These are phyloP conservation scores for Penicillium coprophilum DNA, from an alignment of 495 filamentous ascomycete genomes.

Conservation along the genomic window DNA sequence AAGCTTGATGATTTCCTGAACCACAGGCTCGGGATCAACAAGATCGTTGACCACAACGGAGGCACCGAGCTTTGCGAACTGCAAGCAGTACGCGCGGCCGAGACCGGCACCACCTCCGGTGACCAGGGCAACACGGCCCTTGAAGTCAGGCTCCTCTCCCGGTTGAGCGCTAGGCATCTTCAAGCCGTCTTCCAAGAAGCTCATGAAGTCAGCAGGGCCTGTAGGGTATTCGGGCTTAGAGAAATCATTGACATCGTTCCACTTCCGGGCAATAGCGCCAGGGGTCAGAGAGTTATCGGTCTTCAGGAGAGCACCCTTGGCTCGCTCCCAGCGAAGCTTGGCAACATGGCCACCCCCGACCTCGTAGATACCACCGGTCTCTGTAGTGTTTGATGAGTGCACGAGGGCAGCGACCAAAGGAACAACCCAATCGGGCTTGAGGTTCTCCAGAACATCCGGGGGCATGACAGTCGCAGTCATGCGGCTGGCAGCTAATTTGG, in stretches of 20 bases:
- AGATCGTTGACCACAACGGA: constrained; percentile 94
- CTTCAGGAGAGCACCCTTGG: constrained; percentile 87
- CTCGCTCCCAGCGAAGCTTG: constrained; percentile 93
- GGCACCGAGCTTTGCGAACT: constrained; percentile 87
- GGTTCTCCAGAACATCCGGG: constrained; percentile 80
- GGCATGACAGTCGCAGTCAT: constrained; percentile 99
- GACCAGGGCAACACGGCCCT: constrained; percentile 85
- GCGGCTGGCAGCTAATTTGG: constrained; percentile 69
- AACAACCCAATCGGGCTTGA: constrained; percentile 96
- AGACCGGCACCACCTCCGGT: constrained; percentile 88
- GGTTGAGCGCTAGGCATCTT: constrained; percentile 71
- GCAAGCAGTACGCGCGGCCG: constrained; percentile 87
- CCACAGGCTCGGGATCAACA: constrained; percentile 86
- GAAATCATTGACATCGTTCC: constrained; percentile 86
- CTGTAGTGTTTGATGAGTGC: constrained; percentile 81
- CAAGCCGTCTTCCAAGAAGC: constrained; percentile 79
- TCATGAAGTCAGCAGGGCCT: constrained; percentile 88
- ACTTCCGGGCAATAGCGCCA: constrained; percentile 81
- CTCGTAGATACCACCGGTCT: constrained; percentile 90
- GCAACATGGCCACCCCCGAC: constrained; percentile 90
- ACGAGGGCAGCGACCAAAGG: constrained; percentile 87
- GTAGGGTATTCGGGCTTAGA: constrained; percentile 77
- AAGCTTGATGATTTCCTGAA: constrained; percentile 84
- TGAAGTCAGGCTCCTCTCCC: constrained; percentile 81
- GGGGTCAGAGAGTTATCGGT: constrained; percentile 86